These are phyloP conservation scores for Sporothrix euskadiensis DNA, from an alignment of 2,329 filamentous ascomycete genomes.

Conservation along the genomic window DNA sequence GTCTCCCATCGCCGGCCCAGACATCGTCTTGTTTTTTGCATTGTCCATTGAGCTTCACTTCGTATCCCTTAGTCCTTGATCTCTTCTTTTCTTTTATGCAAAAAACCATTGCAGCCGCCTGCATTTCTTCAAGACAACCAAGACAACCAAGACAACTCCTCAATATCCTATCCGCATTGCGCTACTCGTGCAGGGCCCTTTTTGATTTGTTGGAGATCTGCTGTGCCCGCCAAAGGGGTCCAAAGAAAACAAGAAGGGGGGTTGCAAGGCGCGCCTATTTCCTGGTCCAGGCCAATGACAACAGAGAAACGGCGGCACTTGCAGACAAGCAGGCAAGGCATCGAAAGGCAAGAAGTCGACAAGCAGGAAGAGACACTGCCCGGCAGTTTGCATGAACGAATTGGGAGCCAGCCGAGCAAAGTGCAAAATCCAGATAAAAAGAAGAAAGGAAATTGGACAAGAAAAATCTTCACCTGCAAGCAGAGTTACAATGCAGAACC, in stretches of 20 bases:
- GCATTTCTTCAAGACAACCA: neutral
- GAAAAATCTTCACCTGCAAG: neutral
- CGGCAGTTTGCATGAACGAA: neutral
- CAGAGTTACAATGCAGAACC: constrained; percentile 1
- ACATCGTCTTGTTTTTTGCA: neutral
- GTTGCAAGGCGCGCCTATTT: constrained; percentile 8
- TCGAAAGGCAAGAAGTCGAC: neutral
- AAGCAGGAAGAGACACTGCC: neutral
- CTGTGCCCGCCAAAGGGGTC: neutral
- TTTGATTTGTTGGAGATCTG: neutral
- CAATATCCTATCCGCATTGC: neutral
- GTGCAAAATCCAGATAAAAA: neutral
- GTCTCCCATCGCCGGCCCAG: neutral
- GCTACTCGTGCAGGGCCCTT: neutral
- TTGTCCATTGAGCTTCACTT: neutral
- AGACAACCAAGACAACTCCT: neutral
- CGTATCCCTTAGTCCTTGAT: neutral
- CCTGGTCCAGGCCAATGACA: neutral
- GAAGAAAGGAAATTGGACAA: neutral
- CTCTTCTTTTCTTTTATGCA: neutral
- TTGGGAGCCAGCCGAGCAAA: neutral
- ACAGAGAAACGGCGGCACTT: neutral
- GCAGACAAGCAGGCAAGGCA: neutral
- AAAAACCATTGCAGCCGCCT: neutral
- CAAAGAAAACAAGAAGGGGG: neutral